A percentile compares a stretch with the other conserved stretches of the same genome.
These are phyloP conservation scores for Diplodia scrobiculata DNA, from an alignment of 2,329 filamentous ascomycete genomes.

Conservation along the genomic window DNA sequence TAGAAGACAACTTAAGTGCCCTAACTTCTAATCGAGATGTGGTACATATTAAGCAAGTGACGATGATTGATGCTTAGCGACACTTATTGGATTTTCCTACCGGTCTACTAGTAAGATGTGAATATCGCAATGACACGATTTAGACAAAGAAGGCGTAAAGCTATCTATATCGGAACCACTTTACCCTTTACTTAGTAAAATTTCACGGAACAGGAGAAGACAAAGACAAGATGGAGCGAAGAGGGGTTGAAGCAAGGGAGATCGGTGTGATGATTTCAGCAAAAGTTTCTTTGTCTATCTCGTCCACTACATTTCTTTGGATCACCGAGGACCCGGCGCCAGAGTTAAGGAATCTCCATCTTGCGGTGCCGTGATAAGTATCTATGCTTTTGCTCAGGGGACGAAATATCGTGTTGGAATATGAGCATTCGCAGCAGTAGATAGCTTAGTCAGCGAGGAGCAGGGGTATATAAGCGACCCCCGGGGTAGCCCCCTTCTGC, in stretches of 20 bases:
- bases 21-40: too few relatives aligned
- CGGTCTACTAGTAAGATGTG: too few relatives aligned
- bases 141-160: not conserved
- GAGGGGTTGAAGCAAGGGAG: not conserved
- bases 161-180: not conserved
- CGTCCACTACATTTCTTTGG: not conserved
- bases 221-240: not conserved
- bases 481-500: too few relatives aligned
- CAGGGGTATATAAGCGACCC: too few relatives aligned
- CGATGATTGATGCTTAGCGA: too few relatives aligned
- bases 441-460: too few relatives aligned
- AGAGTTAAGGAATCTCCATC: not conserved
- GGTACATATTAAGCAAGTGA: too few relatives aligned
- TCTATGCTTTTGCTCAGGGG: not conserved
- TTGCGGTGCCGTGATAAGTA: not conserved
- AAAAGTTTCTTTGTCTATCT: not conserved
- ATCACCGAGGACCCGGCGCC: not conserved
- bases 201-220: not conserved
- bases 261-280: not conserved
- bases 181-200: not conserved
- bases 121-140: too few relatives aligned
- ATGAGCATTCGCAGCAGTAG: too few relatives aligned
- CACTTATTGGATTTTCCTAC: too few relatives aligned
- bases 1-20: too few relatives aligned
- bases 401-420: too few relatives aligned